Evolutionary conservation across 176 grass and related monocot species (phyloP), one percentile per base, ranked within the genome.

Genomic region (Bothriochloa decipiens): DNA sequence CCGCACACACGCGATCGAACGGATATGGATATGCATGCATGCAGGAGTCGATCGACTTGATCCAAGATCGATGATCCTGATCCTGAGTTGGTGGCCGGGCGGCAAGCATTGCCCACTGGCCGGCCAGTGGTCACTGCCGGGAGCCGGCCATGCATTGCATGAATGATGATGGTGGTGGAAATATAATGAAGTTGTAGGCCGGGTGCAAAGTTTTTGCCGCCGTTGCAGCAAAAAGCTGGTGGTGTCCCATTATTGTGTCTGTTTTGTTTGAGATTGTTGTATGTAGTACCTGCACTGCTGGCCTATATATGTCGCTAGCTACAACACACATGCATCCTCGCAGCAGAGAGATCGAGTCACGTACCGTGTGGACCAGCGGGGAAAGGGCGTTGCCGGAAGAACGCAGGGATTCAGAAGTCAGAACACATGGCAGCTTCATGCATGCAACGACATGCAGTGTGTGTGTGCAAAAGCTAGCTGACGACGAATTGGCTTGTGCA

Each of bases 191-290:
- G 50, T 13, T 41, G 35, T 18, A 20, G 37, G 76, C 35, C 8
- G 29, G 29, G 29, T 40, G 39, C 52, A 17, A 22, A 8, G 43
- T 1, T 15, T 15, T 20, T 29, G 61, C 72, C 43, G 35, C 0
- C 8, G 9, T 52, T 41, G 82, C 72, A 68, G 15, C 61, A 29
- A 76, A 55, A 84, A 84, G 45, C 72, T 29, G 82, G 72, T 68
- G 62, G 72, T 68, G 62, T 2, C 33, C 45, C 72, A 75, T 84
- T 84, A 66, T 65, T 65, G 41, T 6, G 20, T 16, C 3, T 14
- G 69, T 17, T 23, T 12, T 22, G 70, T 17, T 35, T 25, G 7
- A 18, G 11, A 46, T 22, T 18, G 9, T 15, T 13, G 43, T 28
- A 32, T 32, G 2, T 32, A 32, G 1, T 4, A 10, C 37, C 3